Evolutionary conservation across 2,329 filamentous ascomycete genomes (phyloP).

Genomic region (Aspergillus niger): DNA sequence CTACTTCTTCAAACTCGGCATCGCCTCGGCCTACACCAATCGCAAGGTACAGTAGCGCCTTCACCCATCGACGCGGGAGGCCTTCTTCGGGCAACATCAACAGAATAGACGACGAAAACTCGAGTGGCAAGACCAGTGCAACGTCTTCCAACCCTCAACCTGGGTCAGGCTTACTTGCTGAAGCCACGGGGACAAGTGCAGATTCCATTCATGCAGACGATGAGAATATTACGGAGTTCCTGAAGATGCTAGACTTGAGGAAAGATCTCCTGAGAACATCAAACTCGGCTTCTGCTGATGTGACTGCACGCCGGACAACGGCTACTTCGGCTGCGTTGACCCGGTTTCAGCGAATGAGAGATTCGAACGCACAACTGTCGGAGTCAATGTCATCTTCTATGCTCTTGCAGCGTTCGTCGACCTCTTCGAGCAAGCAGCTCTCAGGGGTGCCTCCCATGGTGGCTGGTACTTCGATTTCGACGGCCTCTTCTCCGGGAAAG

Average conservation of each 20-base stretch:
- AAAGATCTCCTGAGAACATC: constrained; percentile 77
- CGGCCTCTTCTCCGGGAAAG: constrained; percentile 86
- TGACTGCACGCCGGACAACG: constrained; percentile 71
- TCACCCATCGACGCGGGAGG: constrained; percentile 78
- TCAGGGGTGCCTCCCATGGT: constrained; percentile 64
- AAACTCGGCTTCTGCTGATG: constrained; percentile 60
- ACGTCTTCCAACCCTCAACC: constrained; percentile 61
- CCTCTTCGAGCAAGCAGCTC: constrained; percentile 73
- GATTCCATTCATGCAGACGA: constrained; percentile 77
- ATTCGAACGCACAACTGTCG: constrained; percentile 83
- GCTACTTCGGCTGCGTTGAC: constrained; percentile 78
- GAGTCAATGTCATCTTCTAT: constrained; percentile 93
- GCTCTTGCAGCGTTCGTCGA: constrained; percentile 79
- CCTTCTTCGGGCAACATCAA: constrained; percentile 75
- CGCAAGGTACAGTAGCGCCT: constrained; percentile 91
- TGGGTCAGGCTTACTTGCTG: constrained; percentile 77
- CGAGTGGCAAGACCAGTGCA: constrained; percentile 61
- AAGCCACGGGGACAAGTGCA: constrained; percentile 63
- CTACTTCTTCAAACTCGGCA: constrained; percentile 67
- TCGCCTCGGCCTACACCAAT: constrained; percentile 78
- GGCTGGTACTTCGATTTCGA: constrained; percentile 71
- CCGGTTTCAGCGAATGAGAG: constrained; percentile 84
- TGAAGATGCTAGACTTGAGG: constrained; percentile 83
- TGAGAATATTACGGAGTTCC: constrained; percentile 89
- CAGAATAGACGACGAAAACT: constrained; percentile 53